Conservation (phyloP, 129 eudicot genomes). For the Logfia minima region DNA sequence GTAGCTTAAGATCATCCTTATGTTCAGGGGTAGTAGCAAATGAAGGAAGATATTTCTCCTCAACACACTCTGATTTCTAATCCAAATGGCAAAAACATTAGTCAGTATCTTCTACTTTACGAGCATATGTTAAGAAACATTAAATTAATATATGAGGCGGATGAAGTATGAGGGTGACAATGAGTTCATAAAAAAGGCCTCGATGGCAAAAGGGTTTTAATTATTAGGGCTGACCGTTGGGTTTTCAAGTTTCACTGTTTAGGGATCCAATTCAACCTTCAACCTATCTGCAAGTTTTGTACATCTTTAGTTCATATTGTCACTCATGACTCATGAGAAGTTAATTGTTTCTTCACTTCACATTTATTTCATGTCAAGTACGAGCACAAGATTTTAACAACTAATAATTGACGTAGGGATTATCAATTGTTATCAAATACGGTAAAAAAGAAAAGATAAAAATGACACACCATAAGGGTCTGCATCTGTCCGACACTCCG, state of each 20-base stretch:
- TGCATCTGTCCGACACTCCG: not conserved
- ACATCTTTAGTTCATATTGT: not conserved
- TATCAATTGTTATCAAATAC: too few relatives aligned
- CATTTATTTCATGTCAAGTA: too few relatives aligned
- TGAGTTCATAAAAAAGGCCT: too few relatives aligned
- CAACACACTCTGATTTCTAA: conserved; percentile 43
- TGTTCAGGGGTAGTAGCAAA: conserved; percentile 16
- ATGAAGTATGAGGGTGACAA: too few relatives aligned
- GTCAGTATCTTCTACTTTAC: not conserved
- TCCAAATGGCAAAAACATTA: conserved; percentile 5
- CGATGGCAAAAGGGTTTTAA: too few relatives aligned
- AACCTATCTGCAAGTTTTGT: too few relatives aligned
- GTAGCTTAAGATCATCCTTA: conserved; percentile 32
- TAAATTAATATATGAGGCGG: not conserved
- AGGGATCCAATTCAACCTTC: too few relatives aligned
- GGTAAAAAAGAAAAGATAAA: not conserved
- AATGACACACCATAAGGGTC: not conserved
- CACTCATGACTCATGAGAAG: too few relatives aligned
- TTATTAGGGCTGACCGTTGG: too few relatives aligned
- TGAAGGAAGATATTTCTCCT: conserved; percentile 24
- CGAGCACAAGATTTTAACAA: not conserved
- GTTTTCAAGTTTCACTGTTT: too few relatives aligned
- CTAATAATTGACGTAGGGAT: not conserved
- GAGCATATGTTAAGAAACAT: not conserved
- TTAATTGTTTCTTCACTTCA: not conserved